Evolutionary conservation across 495 filamentous ascomycete species (phyloP).

Genomic region (Trichoderma virens): DNA sequence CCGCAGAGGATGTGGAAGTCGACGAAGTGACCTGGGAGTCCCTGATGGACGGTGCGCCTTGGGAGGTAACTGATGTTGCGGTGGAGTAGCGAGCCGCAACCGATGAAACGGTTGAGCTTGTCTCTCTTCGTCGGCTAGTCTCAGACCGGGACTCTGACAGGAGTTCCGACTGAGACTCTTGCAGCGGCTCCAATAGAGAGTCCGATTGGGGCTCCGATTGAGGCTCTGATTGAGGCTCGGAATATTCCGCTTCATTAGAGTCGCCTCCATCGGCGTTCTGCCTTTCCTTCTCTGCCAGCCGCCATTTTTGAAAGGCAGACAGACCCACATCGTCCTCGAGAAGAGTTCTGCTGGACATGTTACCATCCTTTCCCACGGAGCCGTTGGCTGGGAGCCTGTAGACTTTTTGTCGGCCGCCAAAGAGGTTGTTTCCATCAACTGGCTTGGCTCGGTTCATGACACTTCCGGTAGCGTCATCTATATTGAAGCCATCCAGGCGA

Average conservation of each 20-base stretch:
- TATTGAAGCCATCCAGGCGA: constrained; percentile 45
- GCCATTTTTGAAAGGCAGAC: constrained; percentile 70
- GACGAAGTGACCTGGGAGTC: constrained; percentile 33
- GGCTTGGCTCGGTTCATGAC: constrained; percentile 81
- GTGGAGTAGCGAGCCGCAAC: constrained; percentile 70
- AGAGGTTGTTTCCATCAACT: constrained; percentile 85
- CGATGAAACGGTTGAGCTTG: constrained; percentile 80
- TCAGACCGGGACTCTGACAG: constrained; percentile 13
- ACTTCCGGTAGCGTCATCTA: constrained; percentile 61
- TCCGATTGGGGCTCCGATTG: background rate
- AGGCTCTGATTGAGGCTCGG: constrained; percentile 13
- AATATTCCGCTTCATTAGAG: constrained; percentile 32
- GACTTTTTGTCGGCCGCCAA: constrained; percentile 93
- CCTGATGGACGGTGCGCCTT: constrained; percentile 46
- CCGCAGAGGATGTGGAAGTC: constrained; percentile 27
- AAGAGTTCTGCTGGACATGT: constrained; percentile 60
- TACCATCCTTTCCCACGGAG: constrained; percentile 28
- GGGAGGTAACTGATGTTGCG: constrained; percentile 85
- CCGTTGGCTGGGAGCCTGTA: constrained; percentile 68
- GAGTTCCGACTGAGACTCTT: background rate
- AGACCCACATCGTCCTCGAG: constrained; percentile 81
- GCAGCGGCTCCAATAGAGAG: background rate
- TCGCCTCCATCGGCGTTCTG: constrained; percentile 35
- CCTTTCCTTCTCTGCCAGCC: constrained; percentile 47
- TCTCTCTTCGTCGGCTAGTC: constrained; percentile 48